A percentile compares a stretch with the other conserved stretches of the same genome.
These are phyloP conservation scores for Lactifluus echinatus DNA, from an alignment of 768 basidiomycete species.

Conservation along the genomic window DNA sequence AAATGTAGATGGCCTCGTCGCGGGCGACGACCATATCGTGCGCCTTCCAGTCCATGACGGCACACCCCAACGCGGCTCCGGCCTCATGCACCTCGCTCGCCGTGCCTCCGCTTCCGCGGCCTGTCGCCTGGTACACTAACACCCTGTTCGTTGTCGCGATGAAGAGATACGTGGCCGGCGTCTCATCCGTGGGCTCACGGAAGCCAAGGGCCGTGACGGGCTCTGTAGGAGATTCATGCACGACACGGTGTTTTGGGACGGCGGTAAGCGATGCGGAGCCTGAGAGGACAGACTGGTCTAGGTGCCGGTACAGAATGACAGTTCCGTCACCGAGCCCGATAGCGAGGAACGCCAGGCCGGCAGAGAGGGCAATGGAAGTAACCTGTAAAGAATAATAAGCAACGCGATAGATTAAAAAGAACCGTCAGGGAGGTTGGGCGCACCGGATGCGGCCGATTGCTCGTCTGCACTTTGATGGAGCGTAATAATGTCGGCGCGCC, in stretches of 20 bases:
- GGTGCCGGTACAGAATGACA: conserved; percentile 82
- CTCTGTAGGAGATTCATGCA: conserved; percentile 80
- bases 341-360: conserved; percentile 73
- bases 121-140: conserved; percentile 64
- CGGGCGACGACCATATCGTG: conserved; percentile 75
- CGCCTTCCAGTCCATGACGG: conserved; percentile 66
- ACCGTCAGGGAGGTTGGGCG: conserved; percentile 1
- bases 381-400: conserved; percentile 28
- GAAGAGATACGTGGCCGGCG: conserved; percentile 49
- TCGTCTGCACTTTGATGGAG: conserved; percentile 66
- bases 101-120: conserved; percentile 56
- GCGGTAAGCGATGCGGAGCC: conserved; percentile 53
- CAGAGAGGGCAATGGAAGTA: conserved; percentile 67
- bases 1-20: conserved; percentile 88
- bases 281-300: conserved; percentile 81
- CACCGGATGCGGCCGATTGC: conserved; percentile 74
- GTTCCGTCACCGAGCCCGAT: conserved; percentile 94
- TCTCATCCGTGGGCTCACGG: conserved; percentile 43
- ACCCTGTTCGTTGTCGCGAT: conserved; percentile 85
- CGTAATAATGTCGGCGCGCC: conserved; percentile 57
- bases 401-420: neutral
- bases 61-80: conserved; percentile 79
- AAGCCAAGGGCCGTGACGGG: conserved; percentile 93
- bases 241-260: conserved; percentile 76
- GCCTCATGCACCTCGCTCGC: conserved; percentile 76